Percentiles rank a stretch among this genome's conserved stretches.
These are phyloP conservation scores for Yamadazyma diospyri DNA, from an alignment of 1,139 yeast genomes.

Conservation along the genomic window DNA sequence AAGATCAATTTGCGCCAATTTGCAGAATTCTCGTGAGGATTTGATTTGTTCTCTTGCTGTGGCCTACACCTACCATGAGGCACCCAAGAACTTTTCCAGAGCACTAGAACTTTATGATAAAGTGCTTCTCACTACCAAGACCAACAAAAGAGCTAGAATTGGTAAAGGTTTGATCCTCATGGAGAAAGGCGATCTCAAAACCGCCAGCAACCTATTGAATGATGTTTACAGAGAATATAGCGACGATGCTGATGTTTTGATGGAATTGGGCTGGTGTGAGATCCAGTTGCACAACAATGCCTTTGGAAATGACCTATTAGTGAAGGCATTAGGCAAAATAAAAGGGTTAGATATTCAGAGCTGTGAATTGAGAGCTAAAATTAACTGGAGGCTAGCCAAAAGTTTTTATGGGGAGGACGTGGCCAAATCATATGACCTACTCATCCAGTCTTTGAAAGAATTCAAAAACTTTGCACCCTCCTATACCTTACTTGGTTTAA, in stretches of 20 bases:
- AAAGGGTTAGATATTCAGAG: slow-evolving; percentile 52
- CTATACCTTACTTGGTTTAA: slow-evolving; percentile 73
- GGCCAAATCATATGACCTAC: slow-evolving; percentile 42
- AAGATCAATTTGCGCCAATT: slow-evolving; percentile 42
- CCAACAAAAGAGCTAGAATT: slow-evolving; percentile 58
- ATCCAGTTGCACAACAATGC: slow-evolving; percentile 50
- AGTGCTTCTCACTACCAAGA: slow-evolving; percentile 44
- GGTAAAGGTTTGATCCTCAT: slow-evolving; percentile 80
- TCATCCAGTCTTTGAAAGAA: slow-evolving; percentile 62
- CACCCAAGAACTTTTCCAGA: slow-evolving; percentile 79
- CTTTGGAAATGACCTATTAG: slow-evolving; percentile 53
- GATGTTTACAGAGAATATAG: slow-evolving; percentile 51
- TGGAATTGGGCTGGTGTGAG: slow-evolving; percentile 80
- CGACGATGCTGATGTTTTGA: slow-evolving; percentile 54
- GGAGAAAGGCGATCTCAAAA: slow-evolving; percentile 55
- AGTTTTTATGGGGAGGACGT: slow-evolving; percentile 41
- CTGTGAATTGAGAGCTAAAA: slow-evolving; percentile 54
- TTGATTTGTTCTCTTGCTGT: slow-evolving; percentile 68
- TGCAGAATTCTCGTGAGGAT: slow-evolving; percentile 54
- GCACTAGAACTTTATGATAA: slow-evolving; percentile 72
- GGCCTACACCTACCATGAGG: slow-evolving; percentile 77
- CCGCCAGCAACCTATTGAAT: slow-evolving; percentile 52
- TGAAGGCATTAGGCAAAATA: slow-evolving; percentile 37
- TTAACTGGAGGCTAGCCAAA: slow-evolving; percentile 72
- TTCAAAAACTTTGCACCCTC: slow-evolving; percentile 68